Evolutionary conservation across 2,329 filamentous ascomycete species (phyloP), one percentile per base, ranked within the genome.

Genomic region (Aspergillus sp.): DNA sequence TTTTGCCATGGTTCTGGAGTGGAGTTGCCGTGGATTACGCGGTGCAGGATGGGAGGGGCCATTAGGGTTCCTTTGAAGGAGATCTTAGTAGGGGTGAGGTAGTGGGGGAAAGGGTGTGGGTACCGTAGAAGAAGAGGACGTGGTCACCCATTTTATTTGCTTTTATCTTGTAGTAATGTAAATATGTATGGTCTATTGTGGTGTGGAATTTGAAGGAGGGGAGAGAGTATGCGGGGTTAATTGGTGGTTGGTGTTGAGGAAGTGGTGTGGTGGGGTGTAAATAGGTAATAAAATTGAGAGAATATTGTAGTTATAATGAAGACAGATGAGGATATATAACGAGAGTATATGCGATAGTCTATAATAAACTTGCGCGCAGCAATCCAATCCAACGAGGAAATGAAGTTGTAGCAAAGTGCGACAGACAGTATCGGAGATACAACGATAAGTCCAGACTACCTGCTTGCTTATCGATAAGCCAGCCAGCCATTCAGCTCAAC

Each of bases 31-130:
- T 93, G 91, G 75, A 91, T 91, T 47, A 96, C 92, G 36, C 90
- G 89, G 78, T 90, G 89, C 68, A 98, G 91, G 69, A 98, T 88
- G 70, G 90, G 86, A 0, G 90, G 87, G n/a, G 89, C 90, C 92
- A 97, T 97, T 71, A 88, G 77, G 25, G 85, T 88, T 65, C 83
- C 78, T 82, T 32, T 25, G 17, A 41, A 10, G 56, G 25, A 3
- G 25, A 27, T 27, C 17, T 64, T 59, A 32, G 32, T 57, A 44
- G 48, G 54, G 38, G 52, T 30, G 53, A 44, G 15, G 54, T 39
- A 27, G 44, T 0, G 11, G 11, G 42, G 27, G 41, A 6, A 0
- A 38, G 49, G 10, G 47, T 42, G 30, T 23, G 27, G 38, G 25
- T 75, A 82, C 84, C 86, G 72, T 89, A 89, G 81, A 88, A 88